These are phyloP conservation scores for Ceratocystis cubensis DNA, from an alignment of 2,329 filamentous ascomycete species.

Conservation along the genomic window DNA sequence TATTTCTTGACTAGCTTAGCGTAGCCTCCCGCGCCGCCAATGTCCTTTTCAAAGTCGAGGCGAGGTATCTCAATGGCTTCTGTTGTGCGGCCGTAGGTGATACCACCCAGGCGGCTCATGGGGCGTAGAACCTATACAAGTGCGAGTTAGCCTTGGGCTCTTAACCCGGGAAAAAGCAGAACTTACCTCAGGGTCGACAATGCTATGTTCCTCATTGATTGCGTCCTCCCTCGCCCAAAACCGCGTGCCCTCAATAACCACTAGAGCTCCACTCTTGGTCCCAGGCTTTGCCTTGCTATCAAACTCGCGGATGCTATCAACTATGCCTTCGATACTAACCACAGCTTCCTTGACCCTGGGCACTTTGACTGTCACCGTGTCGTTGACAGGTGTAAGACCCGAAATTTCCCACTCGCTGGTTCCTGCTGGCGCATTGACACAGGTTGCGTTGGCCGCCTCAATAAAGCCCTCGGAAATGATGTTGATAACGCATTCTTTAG, in stretches of 20 bases:
- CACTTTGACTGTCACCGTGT: conserved; percentile 52
- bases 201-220: conserved; percentile 60
- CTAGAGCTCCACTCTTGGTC: conserved; percentile 61
- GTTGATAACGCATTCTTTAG: conserved; percentile 69
- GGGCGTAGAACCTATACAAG: conserved; percentile 52
- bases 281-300: conserved; percentile 58
- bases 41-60: conserved; percentile 43
- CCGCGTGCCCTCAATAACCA: conserved; percentile 66
- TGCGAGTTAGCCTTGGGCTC: background rate
- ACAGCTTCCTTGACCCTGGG: conserved; percentile 71
- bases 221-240: conserved; percentile 90
- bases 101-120: conserved; percentile 68
- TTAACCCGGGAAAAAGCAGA: too few species aligned
- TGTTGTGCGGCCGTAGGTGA: conserved; percentile 62
- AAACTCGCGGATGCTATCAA: conserved; percentile 65
- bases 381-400: conserved; percentile 58
- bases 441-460: conserved; percentile 76
- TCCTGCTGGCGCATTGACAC: conserved; percentile 65
- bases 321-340: conserved; percentile 67
- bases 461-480: conserved; percentile 74
- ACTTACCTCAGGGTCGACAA: conserved; percentile 57
- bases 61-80: conserved; percentile 61
- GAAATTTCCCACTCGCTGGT: conserved; percentile 67
- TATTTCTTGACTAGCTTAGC: conserved; percentile 35
- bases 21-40: conserved; percentile 41